These are phyloP conservation scores for Blepharisma japonicum DNA, from an alignment of 73 alveolate genomes.

Conservation along the genomic window DNA sequence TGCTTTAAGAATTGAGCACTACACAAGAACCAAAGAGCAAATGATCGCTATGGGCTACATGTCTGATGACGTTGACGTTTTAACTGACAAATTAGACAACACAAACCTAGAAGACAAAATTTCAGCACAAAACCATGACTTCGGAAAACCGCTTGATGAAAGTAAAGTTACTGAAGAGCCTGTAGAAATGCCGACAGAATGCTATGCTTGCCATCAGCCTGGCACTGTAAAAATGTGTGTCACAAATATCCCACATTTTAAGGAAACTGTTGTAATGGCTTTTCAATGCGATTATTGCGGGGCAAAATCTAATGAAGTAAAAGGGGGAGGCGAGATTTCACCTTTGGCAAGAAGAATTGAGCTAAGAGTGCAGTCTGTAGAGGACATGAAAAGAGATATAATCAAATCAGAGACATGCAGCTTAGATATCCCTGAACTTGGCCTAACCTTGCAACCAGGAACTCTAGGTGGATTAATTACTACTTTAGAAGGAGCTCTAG, in stretches of 20 bases:
- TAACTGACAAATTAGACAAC: background rate
- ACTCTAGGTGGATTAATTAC: constrained; percentile 86
- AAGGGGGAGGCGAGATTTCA: constrained; percentile 84
- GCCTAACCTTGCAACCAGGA: constrained; percentile 79
- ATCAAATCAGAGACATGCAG: constrained; percentile 80
- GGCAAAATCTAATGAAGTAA: constrained; percentile 84
- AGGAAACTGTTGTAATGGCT: constrained; percentile 93
- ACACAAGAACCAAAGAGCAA: background rate
- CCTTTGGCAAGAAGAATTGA: constrained; percentile 37
- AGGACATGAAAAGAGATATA: constrained; percentile 90
- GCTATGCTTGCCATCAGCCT: background rate
- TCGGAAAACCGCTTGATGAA: background rate
- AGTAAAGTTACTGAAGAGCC: background rate
- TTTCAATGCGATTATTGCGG: constrained; percentile 94
- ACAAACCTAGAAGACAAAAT: background rate
- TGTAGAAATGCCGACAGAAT: constrained; percentile 18
- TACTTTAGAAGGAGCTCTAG: constrained; percentile 89
- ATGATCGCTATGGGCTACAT: constrained; percentile 3
- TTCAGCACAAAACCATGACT: background rate
- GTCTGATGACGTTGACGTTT: background rate
- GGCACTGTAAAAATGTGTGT: constrained; percentile 58
- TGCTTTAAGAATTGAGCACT: background rate
- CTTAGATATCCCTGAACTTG: constrained; percentile 89
- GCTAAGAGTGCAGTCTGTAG: constrained; percentile 58
- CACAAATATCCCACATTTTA: constrained; percentile 93